Conservation (phyloP, 768 basidiomycete species). For the Pleurotus cornucopiae region DNA sequence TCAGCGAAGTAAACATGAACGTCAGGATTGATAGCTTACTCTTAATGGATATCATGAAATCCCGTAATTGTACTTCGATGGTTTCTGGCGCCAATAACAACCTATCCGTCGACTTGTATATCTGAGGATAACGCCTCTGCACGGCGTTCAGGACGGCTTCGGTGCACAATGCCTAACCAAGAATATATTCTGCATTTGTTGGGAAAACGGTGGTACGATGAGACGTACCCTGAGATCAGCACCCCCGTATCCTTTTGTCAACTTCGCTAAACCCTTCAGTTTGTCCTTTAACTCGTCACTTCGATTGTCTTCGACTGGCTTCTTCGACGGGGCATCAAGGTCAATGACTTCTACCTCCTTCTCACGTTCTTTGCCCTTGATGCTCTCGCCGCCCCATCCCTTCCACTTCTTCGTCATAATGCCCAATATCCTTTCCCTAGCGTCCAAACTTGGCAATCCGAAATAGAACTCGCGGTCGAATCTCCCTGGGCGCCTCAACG, state of each 20-base stretch:
- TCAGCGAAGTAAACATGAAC: neutral
- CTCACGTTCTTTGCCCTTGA: slow-evolving; percentile 60
- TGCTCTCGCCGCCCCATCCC: slow-evolving; percentile 58
- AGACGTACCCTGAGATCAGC: slow-evolving; percentile 85
- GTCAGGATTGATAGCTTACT: slow-evolving; percentile 48
- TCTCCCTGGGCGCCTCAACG: slow-evolving; percentile 86
- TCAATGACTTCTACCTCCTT: slow-evolving; percentile 56
- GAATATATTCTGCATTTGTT: neutral
- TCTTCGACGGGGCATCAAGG: neutral
- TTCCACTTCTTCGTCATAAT: slow-evolving; percentile 93
- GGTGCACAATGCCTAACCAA: slow-evolving; percentile 79
- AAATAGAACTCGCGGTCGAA: slow-evolving; percentile 99
- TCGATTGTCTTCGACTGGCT: neutral
- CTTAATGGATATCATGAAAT: slow-evolving; percentile 97
- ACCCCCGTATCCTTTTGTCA: slow-evolving; percentile 97
- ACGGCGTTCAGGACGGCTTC: slow-evolving; percentile 97
- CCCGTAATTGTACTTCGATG: slow-evolving; percentile 78
- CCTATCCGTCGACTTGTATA: slow-evolving; percentile 89
- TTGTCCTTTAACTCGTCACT: slow-evolving; percentile 16
- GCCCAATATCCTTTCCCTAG: slow-evolving; percentile 80
- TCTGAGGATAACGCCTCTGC: slow-evolving; percentile 93
- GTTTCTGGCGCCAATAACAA: slow-evolving; percentile 80
- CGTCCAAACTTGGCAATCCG: slow-evolving; percentile 79
- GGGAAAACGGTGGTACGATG: neutral
- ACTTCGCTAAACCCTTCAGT: slow-evolving; percentile 62